Conservation (phyloP, 371 early-diverging fungal genomes). For the Syncephalastrum contaminatum region DNA sequence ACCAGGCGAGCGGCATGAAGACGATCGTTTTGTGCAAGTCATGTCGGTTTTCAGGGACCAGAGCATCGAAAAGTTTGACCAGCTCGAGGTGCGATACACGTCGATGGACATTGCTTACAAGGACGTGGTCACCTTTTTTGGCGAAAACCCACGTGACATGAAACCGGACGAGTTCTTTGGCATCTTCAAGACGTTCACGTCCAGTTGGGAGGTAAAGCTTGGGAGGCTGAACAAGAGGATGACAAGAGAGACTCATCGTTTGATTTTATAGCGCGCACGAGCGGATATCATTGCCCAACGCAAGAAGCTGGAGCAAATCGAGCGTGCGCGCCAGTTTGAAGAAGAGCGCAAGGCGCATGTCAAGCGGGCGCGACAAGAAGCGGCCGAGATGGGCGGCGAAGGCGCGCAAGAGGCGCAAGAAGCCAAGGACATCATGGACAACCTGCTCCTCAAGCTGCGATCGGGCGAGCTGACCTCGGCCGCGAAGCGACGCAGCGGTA, state of each 20-base stretch:
- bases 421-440: slow-evolving; percentile 84
- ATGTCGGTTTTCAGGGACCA: slow-evolving; percentile 53
- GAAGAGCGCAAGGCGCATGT: slow-evolving; percentile 44
- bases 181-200: slow-evolving; percentile 78
- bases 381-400: slow-evolving; percentile 33
- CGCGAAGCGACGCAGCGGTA: slow-evolving; percentile 42
- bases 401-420: slow-evolving; percentile 38
- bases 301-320: slow-evolving; percentile 39
- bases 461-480: slow-evolving; percentile 68
- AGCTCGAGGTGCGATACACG: slow-evolving; percentile 50
- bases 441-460: slow-evolving; percentile 72
- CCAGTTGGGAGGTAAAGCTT: slow-evolving; percentile 60
- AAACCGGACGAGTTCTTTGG: slow-evolving; percentile 91
- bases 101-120: slow-evolving; percentile 68
- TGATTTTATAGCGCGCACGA: slow-evolving; percentile 27
- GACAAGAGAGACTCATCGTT: background rate
- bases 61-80: slow-evolving; percentile 47
- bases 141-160: slow-evolving; percentile 78
- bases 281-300: slow-evolving; percentile 30
- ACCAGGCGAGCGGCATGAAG: slow-evolving; percentile 24
- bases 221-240: background rate
- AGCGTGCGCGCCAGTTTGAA: slow-evolving; percentile 38
- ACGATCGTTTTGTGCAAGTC: slow-evolving; percentile 38
- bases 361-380: slow-evolving; percentile 28
- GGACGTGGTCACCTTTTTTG: slow-evolving; percentile 73